Evolutionary conservation across 1,284 basidiomycete species (phyloP).

Genomic region (Coriolopsis trogii): DNA sequence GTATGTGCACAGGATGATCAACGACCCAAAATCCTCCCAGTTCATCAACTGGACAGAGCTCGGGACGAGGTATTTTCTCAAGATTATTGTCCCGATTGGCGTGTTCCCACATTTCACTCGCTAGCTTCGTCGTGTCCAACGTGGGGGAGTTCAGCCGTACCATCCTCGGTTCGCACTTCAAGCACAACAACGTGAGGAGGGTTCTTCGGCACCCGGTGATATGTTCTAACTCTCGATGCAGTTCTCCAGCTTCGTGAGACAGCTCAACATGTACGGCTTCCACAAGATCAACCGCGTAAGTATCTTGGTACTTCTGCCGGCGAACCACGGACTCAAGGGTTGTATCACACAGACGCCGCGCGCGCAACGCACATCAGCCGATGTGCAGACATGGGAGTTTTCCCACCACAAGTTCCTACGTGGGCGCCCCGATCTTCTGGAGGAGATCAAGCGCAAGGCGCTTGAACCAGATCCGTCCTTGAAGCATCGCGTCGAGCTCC

Average conservation of each 20-base stretch:
- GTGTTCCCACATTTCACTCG: slow-evolving; percentile 8
- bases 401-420: slow-evolving; percentile 86
- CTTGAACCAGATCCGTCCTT: slow-evolving; percentile 71
- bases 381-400: slow-evolving; percentile 89
- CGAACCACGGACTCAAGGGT: neutral
- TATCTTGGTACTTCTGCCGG: slow-evolving; percentile 7
- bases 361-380: slow-evolving; percentile 76
- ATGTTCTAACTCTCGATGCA: slow-evolving; percentile 33
- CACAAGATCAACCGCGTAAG: slow-evolving; percentile 81
- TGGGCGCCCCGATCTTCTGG: slow-evolving; percentile 79
- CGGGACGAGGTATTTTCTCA: slow-evolving; percentile 56
- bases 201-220: slow-evolving; percentile 11
- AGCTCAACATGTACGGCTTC: slow-evolving; percentile 90
- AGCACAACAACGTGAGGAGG: slow-evolving; percentile 74
- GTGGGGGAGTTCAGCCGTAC: slow-evolving; percentile 82
- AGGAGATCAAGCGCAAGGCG: slow-evolving; percentile 86
- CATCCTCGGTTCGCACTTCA: slow-evolving; percentile 81
- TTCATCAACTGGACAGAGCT: slow-evolving; percentile 81
- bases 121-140: slow-evolving; percentile 77
- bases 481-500: slow-evolving; percentile 73
- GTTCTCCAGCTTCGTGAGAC: slow-evolving; percentile 89
- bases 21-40: slow-evolving; percentile 72
- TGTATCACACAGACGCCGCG: slow-evolving; percentile 72
- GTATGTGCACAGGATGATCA: slow-evolving; percentile 67
- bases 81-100: neutral